Conservation (phyloP, 495 filamentous ascomycete genomes). For the Penicillium tannophilum region DNA sequence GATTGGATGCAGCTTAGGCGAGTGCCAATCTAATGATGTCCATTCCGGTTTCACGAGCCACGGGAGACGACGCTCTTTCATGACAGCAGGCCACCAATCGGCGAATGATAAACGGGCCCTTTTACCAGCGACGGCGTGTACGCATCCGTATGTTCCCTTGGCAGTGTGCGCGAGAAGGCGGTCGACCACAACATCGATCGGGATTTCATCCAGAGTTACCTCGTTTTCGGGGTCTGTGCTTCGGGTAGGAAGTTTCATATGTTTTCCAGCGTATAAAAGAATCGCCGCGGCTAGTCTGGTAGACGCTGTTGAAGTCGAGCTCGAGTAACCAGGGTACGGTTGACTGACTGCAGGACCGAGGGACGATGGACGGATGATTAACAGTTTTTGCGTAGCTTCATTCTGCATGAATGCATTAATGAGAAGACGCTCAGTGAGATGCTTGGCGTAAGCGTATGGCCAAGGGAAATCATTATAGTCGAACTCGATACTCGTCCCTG, state of each 20-base stretch:
- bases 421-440: slow-evolving; percentile 25
- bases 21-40: slow-evolving; percentile 13
- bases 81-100: slow-evolving; percentile 1
- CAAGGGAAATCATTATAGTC: slow-evolving; percentile 23
- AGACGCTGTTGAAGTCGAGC: slow-evolving; percentile 10
- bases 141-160: slow-evolving; percentile 5
- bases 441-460: slow-evolving; percentile 25
- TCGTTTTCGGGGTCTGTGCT: slow-evolving; percentile 3
- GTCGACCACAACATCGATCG: slow-evolving; percentile 27
- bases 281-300: slow-evolving; percentile 1
- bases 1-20: neutral
- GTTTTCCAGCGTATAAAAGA: neutral
- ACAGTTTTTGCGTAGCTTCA: slow-evolving; percentile 3
- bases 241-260: neutral
- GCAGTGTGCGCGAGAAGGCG: slow-evolving; percentile 21
- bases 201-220: slow-evolving; percentile 18
- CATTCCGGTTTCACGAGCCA: slow-evolving; percentile 1
- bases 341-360: slow-evolving; percentile 19
- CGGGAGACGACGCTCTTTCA: slow-evolving; percentile 9
- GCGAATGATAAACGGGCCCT: neutral
- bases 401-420: slow-evolving; percentile 4
- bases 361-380: slow-evolving; percentile 24
- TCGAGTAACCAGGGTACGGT: slow-evolving; percentile 17
- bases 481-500: slow-evolving; percentile 6
- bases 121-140: slow-evolving; percentile 21